These are phyloP conservation scores for Cynara cardunculus DNA, from an alignment of 129 eudicot genomes.

Conservation along the genomic window DNA sequence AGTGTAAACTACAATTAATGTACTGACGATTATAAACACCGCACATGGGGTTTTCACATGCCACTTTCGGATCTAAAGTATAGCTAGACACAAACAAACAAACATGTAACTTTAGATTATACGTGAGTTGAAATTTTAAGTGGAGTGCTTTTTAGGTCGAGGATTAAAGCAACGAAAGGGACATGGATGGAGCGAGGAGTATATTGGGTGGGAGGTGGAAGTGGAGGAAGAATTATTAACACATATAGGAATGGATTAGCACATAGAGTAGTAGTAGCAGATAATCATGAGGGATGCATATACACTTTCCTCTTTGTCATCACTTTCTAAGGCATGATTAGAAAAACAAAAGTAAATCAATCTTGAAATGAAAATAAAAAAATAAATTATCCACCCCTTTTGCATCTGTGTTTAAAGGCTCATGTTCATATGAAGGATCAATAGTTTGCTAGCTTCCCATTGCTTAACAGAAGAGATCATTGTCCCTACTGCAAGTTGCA, in stretches of 20 bases:
- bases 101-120: neutral
- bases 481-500: neutral
- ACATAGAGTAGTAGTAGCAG: constrained; percentile 19
- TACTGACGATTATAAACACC: neutral
- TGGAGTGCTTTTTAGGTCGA: constrained; percentile 24
- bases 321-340: constrained; percentile 43
- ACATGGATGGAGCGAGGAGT: constrained; percentile 23
- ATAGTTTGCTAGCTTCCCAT: neutral
- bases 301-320: constrained; percentile 50
- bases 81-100: neutral
- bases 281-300: constrained; percentile 37
- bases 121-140: constrained; percentile 10
- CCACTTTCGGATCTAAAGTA: neutral
- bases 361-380: constrained; percentile 1
- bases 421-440: neutral
- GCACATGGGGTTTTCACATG: neutral
- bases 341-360: constrained; percentile 27
- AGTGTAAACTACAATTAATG: neutral
- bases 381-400: neutral
- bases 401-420: neutral
- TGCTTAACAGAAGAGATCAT: neutral
- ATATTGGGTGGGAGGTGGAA: constrained; percentile 36
- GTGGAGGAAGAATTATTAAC: constrained; percentile 47
- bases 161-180: constrained; percentile 39
- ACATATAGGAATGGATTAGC: constrained; percentile 26